Conservation (phyloP, 2,329 filamentous ascomycete genomes). For the Emydomyces testavorans region DNA sequence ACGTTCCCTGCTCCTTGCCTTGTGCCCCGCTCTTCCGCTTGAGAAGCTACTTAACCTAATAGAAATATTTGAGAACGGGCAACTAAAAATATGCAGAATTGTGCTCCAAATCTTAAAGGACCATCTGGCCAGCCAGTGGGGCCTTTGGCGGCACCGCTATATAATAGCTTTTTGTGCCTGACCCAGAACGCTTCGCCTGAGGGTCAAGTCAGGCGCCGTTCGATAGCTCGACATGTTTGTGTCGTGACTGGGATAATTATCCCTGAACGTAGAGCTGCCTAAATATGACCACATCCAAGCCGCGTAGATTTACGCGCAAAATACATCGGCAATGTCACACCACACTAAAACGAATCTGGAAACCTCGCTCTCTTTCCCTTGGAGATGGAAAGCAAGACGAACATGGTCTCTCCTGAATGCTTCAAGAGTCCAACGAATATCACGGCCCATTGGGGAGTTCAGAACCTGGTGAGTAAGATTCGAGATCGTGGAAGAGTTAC, state of each 20-base stretch:
- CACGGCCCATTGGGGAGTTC: neutral
- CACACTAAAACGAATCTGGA: neutral
- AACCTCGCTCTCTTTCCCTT: neutral
- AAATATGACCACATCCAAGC: conserved; percentile 4
- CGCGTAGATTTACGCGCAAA: conserved; percentile 4
- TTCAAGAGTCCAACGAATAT: too few species aligned
- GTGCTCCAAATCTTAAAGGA: neutral
- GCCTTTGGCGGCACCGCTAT: neutral
- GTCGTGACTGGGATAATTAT: conserved; percentile 3
- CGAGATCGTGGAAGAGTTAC: neutral
- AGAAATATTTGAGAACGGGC: conserved; percentile 3
- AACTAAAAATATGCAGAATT: conserved; percentile 1
- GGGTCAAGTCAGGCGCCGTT: conserved; percentile 4
- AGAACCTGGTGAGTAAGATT: too few species aligned
- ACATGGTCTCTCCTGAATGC: too few species aligned
- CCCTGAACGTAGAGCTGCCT: conserved; percentile 4
- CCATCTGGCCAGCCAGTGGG: conserved; percentile 5
- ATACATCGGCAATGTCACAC: conserved; percentile 4
- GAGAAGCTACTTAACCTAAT: conserved; percentile 3
- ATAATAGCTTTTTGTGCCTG: conserved; percentile 4
- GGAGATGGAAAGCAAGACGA: neutral
- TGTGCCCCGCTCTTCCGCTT: conserved; percentile 6
- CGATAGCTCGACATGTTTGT: neutral
- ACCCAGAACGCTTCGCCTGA: neutral
- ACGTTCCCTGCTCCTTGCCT: conserved; percentile 9